Conservation (phyloP, 1,139 yeast genomes). For the Scheffersomyces illinoinensis region DNA sequence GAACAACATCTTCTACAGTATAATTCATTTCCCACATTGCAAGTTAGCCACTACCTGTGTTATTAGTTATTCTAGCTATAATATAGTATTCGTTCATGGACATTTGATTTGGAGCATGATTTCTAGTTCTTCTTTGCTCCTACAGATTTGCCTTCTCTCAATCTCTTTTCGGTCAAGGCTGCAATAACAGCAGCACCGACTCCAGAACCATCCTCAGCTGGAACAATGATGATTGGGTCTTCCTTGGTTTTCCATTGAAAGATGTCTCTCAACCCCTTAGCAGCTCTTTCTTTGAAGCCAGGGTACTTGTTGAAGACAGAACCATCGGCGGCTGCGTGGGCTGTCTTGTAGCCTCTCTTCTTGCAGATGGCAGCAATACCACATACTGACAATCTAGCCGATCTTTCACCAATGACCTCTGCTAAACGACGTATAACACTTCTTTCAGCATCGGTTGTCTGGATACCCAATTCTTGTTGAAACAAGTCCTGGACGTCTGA, state of each 20-base stretch:
- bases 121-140: conserved; percentile 46
- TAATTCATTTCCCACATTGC: not conserved
- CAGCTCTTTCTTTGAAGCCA: conserved; percentile 85
- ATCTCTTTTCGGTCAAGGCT: conserved; percentile 83
- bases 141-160: conserved; percentile 68
- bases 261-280: conserved; percentile 84
- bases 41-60: not conserved
- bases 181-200: conserved; percentile 98
- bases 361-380: conserved; percentile 94
- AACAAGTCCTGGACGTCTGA: conserved; percentile 73
- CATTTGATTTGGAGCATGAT: not conserved
- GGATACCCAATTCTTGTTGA: conserved; percentile 54
- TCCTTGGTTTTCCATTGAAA: conserved; percentile 69
- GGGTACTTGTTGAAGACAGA: conserved; percentile 95
- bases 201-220: conserved; percentile 98
- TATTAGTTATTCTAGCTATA: not conserved
- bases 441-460: conserved; percentile 77
- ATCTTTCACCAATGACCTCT: conserved; percentile 86
- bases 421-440: conserved; percentile 79
- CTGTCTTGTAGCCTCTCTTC: conserved; percentile 76
- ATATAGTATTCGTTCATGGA: not conserved
- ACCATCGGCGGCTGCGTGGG: conserved; percentile 97
- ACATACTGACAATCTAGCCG: conserved; percentile 90
- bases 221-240: conserved; percentile 78
- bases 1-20: too few species aligned